Conservation (phyloP, 2,329 filamentous ascomycete species). For the Teratosphaeriaceae sp. region DNA sequence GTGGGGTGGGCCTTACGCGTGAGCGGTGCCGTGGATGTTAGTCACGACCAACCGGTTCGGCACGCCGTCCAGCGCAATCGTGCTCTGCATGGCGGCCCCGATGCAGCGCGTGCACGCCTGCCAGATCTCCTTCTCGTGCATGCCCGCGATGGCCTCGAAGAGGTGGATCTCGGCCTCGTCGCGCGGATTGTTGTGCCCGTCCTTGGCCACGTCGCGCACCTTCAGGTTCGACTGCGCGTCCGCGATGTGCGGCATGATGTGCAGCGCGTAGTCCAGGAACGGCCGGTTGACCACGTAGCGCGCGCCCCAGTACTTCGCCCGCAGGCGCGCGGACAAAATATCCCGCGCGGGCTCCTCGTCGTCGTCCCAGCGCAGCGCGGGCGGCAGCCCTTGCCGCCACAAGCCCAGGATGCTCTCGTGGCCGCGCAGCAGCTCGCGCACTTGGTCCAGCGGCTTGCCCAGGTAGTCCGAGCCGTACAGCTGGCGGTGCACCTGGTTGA, state of each 20-base stretch:
- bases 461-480: slow-evolving; percentile 41
- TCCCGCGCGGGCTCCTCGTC: slow-evolving; percentile 64
- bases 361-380: slow-evolving; percentile 56
- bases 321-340: slow-evolving; percentile 74
- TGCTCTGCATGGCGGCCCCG: slow-evolving; percentile 74
- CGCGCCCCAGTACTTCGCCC: slow-evolving; percentile 92
- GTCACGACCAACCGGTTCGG: slow-evolving; percentile 69
- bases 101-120: slow-evolving; percentile 48
- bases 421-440: slow-evolving; percentile 24
- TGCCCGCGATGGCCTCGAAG: slow-evolving; percentile 28
- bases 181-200: slow-evolving; percentile 24
- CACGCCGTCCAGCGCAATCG: slow-evolving; percentile 71
- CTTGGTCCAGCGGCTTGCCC: slow-evolving; percentile 14
- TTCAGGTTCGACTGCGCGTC: too few species aligned
- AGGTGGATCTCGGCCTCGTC: slow-evolving; percentile 28
- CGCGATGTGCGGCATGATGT: slow-evolving; percentile 35
- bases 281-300: slow-evolving; percentile 84
- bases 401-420: slow-evolving; percentile 37
- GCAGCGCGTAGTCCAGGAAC: slow-evolving; percentile 57
- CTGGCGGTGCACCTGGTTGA: slow-evolving; percentile 50
- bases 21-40: slow-evolving; percentile 92
- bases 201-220: slow-evolving; percentile 22
- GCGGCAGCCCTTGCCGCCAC: slow-evolving; percentile 49
- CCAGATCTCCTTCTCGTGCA: slow-evolving; percentile 24
- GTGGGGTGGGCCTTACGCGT: slow-evolving; percentile 67